phyloP scores from a whole-genome alignment of 1,284 basidiomycete genomes.

The Mycosarcoma mackinlayi region DNA sequence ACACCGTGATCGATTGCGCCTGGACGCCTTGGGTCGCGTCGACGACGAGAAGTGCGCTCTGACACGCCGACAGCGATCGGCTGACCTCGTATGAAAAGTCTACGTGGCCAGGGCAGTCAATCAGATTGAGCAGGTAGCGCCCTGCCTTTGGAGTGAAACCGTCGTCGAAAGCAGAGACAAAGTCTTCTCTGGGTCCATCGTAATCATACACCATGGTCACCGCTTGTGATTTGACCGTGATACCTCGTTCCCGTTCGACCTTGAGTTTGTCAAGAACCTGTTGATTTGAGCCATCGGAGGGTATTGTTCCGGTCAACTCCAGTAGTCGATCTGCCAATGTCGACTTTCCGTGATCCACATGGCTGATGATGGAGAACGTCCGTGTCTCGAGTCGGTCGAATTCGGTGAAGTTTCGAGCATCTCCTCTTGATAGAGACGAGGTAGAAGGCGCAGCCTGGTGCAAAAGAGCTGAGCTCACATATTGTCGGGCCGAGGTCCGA shows the following conservation, averaged over 20 bases:
- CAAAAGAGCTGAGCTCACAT: constrained; percentile 2
- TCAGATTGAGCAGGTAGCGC: constrained; percentile 83
- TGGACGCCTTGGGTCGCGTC: constrained; percentile 98
- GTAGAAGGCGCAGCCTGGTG: background rate
- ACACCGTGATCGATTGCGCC: constrained; percentile 96
- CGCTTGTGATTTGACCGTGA: constrained; percentile 76
- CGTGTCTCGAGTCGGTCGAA: constrained; percentile 58
- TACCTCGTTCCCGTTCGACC: constrained; percentile 93
- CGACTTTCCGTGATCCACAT: constrained; percentile 68
- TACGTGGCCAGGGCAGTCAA: constrained; percentile 82
- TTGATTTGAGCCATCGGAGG: constrained; percentile 56
- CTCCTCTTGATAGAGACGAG: background rate
- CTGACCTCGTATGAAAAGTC: constrained; percentile 82
- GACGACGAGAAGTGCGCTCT: constrained; percentile 89
- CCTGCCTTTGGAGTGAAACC: constrained; percentile 37
- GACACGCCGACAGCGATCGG: constrained; percentile 89
- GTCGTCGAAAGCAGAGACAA: constrained; percentile 44
- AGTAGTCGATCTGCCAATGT: constrained; percentile 67
- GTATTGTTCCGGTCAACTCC: constrained; percentile 66
- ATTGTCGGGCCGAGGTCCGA: background rate
- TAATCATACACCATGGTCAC: constrained; percentile 66
- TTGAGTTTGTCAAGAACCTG: constrained; percentile 74
- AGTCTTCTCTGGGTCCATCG: constrained; percentile 32
- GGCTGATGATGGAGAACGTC: constrained; percentile 66
- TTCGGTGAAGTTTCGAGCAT: constrained; percentile 16